Evolutionary conservation across 140 eudicot genomes (phyloP), one percentile per base, ranked within the genome.

Genomic region (Senecio squalidus): DNA sequence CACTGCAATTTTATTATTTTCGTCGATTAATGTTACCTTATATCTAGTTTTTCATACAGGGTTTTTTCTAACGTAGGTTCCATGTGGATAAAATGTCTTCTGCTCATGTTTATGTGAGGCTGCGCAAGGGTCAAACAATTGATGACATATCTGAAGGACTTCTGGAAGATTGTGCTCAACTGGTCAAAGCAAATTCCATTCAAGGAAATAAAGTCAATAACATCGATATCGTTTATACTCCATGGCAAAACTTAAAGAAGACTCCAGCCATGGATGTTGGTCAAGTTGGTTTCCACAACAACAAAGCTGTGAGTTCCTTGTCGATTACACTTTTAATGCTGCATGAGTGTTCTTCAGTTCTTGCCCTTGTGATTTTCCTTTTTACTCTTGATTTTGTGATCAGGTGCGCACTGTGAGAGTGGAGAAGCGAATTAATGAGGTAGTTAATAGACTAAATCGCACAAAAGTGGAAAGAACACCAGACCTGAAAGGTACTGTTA

Each of bases 211-310:
- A 92, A 72, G 93, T 82, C 64, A 92, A 92, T 74, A 87, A 92
- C 75, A 70, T 92, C 49, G 98, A 92, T 75, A 95, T 92, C 72
- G 98, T 92, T 72, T 92, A 92, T 71, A 92, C 98, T 30, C 95
- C 98, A 14, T 91, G 98, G 98, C 77, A 75, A 66, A 91, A 91
- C 78, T 76, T 91, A 48, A 92, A 87, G 80, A 92, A 92, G 83
- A 92, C 96, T 61, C 77, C 98, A 48, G 84, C 98, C 64, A 92
- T 92, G 98, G 98, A 92, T 84, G 98, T 92, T 77, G 98, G 98
- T 31, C 98, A 92, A 92, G 96, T 92, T 79, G 96, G 98, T 64
- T 92, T 92, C 69, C 87, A 92, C 79, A 92, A 79, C 71, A 54
- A 88, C 60, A 92, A 87, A 67, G 71, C 78, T 79, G 98, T 92